phyloP scores from a whole-genome alignment of 176 grass and related monocot species.

The Oryza meyeriana region DNA sequence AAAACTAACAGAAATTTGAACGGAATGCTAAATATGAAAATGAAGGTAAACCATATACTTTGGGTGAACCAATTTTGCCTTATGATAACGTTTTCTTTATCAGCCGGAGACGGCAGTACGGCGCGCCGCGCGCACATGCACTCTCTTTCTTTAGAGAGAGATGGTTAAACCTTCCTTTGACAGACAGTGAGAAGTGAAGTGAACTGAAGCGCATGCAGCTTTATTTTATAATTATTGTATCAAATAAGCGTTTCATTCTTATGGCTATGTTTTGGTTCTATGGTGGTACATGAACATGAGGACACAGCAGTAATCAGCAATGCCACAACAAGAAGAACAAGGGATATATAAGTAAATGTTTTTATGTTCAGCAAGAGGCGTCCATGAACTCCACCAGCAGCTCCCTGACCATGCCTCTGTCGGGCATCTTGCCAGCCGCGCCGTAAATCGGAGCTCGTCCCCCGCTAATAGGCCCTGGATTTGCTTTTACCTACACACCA shows the following conservation, averaged over 20 bases:
- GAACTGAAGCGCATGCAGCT: not conserved
- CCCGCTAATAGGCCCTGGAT: conserved; percentile 78
- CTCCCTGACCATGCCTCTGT: conserved; percentile 87
- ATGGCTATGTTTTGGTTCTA: not conserved
- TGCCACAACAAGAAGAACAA: not conserved
- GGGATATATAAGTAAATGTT: not conserved
- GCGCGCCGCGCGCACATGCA: too few relatives aligned
- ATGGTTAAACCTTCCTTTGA: not conserved
- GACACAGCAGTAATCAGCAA: not conserved
- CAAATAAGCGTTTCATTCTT: not conserved
- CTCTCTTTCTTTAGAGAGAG: too few relatives aligned
- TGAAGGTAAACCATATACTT: too few relatives aligned
- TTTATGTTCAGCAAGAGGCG: conserved; percentile 59
- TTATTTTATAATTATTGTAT: not conserved
- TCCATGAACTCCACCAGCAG: conserved; percentile 97
- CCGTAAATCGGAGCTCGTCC: conserved; percentile 88
- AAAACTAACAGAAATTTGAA: too few relatives aligned
- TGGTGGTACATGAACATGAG: not conserved
- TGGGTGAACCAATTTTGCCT: too few relatives aligned
- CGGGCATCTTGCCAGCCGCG: conserved; percentile 94
- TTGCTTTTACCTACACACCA: conserved; percentile 66
- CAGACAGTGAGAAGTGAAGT: not conserved
- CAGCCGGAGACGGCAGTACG: too few relatives aligned
- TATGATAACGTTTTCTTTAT: not conserved
- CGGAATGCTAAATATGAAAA: too few relatives aligned